Percentiles rank a stretch among this genome's conserved stretches.
These are phyloP conservation scores for Exophiala viscosa DNA, from an alignment of 2,329 filamentous ascomycete genomes.

Conservation along the genomic window DNA sequence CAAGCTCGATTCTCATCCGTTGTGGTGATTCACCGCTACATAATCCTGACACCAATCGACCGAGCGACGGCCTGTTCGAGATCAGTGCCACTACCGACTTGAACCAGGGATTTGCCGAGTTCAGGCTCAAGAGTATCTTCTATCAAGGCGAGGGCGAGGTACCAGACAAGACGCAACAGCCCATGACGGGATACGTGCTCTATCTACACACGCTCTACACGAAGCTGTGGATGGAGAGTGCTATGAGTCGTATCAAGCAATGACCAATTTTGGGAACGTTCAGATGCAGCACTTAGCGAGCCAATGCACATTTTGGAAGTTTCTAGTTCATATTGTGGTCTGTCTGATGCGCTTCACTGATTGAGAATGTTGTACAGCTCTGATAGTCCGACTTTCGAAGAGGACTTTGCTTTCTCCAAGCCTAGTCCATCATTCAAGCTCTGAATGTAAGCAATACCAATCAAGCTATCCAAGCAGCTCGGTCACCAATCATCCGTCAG, in stretches of 20 bases:
- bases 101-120: conserved; percentile 58
- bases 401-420: neutral
- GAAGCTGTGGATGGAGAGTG: conserved; percentile 56
- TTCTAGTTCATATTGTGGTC: no score
- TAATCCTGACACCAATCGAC: conserved; percentile 46
- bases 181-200: conserved; percentile 24
- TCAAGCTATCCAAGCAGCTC: neutral
- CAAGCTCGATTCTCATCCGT: conserved; percentile 58
- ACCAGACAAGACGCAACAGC: conserved; percentile 47
- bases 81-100: conserved; percentile 60
- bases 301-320: no score
- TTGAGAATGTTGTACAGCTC: no score
- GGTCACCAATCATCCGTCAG: neutral
- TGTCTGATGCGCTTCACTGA: no score
- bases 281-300: no score
- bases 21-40: conserved; percentile 64
- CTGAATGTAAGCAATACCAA: neutral
- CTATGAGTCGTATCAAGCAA: conserved; percentile 32
- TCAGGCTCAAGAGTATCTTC: conserved; percentile 63
- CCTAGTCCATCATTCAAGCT: neutral
- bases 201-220: conserved; percentile 56
- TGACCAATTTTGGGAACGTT: neutral
- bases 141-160: conserved; percentile 49
- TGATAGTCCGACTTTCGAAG: neutral
- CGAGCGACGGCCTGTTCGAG: conserved; percentile 64